Conservation (phyloP, 495 filamentous ascomycete species). For the Aspergillus kassunensis region DNA sequence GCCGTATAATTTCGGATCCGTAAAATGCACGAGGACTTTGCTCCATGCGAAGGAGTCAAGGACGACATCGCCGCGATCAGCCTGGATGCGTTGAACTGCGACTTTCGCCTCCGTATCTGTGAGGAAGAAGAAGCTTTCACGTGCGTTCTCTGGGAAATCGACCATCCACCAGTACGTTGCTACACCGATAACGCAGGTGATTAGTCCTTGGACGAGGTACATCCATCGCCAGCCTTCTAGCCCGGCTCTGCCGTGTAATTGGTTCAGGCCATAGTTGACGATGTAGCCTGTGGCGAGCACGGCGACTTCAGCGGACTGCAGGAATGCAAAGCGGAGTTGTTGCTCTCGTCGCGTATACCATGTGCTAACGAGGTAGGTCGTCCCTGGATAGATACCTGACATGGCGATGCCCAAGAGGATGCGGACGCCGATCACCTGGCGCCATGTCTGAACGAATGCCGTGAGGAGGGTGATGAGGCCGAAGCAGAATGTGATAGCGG, state of each 20-base stretch:
- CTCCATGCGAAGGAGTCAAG: slow-evolving; percentile 57
- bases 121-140: slow-evolving; percentile 60
- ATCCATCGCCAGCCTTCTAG: slow-evolving; percentile 75
- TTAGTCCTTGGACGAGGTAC: slow-evolving; percentile 65
- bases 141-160: slow-evolving; percentile 70
- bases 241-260: slow-evolving; percentile 54
- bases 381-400: slow-evolving; percentile 67
- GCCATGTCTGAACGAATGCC: slow-evolving; percentile 63
- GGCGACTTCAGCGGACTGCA: slow-evolving; percentile 66
- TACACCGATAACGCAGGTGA: slow-evolving; percentile 63
- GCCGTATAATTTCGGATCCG: slow-evolving; percentile 67
- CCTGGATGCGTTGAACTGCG: slow-evolving; percentile 54
- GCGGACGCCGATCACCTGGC: slow-evolving; percentile 68
- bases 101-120: slow-evolving; percentile 53
- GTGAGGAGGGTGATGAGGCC: slow-evolving; percentile 70
- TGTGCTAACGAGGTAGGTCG: slow-evolving; percentile 66
- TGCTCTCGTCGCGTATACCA: slow-evolving; percentile 73
- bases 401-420: slow-evolving; percentile 66
- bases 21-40: slow-evolving; percentile 57
- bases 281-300: slow-evolving; percentile 67
- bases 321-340: slow-evolving; percentile 69
- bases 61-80: slow-evolving; percentile 63
- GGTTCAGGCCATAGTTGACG: slow-evolving; percentile 68
- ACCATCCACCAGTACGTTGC: slow-evolving; percentile 75
- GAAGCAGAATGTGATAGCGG: slow-evolving; percentile 62